Base-by-base conservation (phyloP, 2,329 filamentous ascomycete species). In the Eurotiales sp. region DNA sequence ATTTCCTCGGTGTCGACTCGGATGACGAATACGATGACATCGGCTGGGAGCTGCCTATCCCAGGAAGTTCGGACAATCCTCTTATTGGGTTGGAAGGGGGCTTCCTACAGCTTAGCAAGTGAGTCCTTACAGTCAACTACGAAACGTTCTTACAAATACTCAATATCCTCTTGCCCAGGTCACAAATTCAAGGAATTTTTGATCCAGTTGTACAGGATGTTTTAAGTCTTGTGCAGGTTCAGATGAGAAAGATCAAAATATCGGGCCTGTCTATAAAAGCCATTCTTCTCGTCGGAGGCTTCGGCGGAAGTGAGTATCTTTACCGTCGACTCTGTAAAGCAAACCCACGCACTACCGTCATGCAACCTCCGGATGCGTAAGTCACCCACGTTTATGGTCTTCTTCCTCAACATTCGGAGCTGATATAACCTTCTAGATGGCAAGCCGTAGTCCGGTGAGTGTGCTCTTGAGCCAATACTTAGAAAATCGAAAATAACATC, bases 261-360 rank as follows among this genome's bases (percentile, higher is more conserved):
- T 11, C 25, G 0, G 55, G 53, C 3, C 29, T 43, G 14, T 3
- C 50, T 7, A 8, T 48, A 1, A 21, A 63, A 59, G 61, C 64
- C 0, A 67, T 73, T 4, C 51, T 72, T 8, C 61, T 73, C 0
- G 70, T 73, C 0, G 70, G 70, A 1, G 71, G 71, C 0, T 69
- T 73, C 29, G 71, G 71, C 1, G 54, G 60, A 3, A 72, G 63
- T 2, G 61, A 62, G 14, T 72, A 70, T 51, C 65, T 73, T 8
- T 65, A 61, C 43, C 53, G 56, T 7, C 58, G 59, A 2, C 48
- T 72, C 6, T 43, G 64, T 15, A 48, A 51, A 4, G 52, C 55
- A 5, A 56, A 65, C 8, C 54, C 59, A 0, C 51, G 50, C 1
- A 60, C 68, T 2, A 55, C 61, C 23, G 58, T 73, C 5, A 61